These are phyloP conservation scores for Colletotrichum liaoningense DNA, from an alignment of 2,329 filamentous ascomycete species.

Conservation along the genomic window DNA sequence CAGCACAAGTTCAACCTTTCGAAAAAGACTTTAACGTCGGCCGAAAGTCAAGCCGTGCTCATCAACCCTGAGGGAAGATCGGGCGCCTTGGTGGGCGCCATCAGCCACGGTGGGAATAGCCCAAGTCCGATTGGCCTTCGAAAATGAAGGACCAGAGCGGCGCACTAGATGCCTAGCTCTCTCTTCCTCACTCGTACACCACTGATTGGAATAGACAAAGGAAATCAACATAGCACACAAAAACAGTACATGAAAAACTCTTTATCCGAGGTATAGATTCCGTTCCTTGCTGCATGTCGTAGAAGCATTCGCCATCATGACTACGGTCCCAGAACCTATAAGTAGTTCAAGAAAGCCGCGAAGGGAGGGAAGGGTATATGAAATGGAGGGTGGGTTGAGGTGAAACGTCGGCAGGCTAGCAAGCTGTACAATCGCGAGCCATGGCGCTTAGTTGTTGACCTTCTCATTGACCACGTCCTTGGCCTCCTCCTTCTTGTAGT, in stretches of 20 bases:
- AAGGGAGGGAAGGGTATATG: constrained; percentile 30
- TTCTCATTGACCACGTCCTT: constrained; percentile 67
- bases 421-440: constrained; percentile 9
- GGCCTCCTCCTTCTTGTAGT: constrained; percentile 71
- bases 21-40: background rate
- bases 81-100: background rate
- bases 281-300: constrained; percentile 35
- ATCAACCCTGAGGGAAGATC: background rate
- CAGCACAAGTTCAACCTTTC: background rate
- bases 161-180: background rate
- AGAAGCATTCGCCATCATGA: constrained; percentile 31
- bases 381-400: background rate
- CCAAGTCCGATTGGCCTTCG: background rate
- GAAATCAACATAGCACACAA: constrained; percentile 10
- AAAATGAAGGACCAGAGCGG: background rate
- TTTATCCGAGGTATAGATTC: constrained; percentile 34
- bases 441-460: constrained; percentile 52
- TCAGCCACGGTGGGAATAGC: background rate
- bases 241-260: constrained; percentile 15
- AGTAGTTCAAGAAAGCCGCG: constrained; percentile 6
- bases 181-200: constrained; percentile 16
- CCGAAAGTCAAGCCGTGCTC: background rate
- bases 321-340: constrained; percentile 14
- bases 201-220: constrained; percentile 18
- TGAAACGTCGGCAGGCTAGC: background rate